These are phyloP conservation scores for Thalassia testudinum DNA, from an alignment of 116 monocot species.

Conservation along the genomic window DNA sequence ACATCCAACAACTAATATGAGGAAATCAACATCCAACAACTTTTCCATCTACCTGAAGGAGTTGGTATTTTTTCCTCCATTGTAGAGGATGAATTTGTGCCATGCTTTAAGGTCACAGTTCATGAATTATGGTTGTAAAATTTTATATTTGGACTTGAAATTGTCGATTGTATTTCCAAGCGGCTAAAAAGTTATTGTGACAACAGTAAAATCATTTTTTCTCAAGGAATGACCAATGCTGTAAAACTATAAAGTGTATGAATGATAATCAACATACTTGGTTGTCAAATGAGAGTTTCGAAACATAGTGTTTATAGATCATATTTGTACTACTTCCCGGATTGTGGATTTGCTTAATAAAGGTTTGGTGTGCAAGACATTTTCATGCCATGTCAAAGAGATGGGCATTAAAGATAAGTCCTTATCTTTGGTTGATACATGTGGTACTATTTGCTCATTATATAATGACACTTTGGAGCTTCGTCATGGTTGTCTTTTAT, in stretches of 20 bases:
- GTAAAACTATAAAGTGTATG: background rate
- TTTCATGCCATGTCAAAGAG: background rate
- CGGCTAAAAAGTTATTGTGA: background rate
- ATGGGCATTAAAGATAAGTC: background rate
- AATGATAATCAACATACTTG: background rate
- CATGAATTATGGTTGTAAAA: background rate
- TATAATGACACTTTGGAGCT: background rate
- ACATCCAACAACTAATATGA: no score
- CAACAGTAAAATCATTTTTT: background rate
- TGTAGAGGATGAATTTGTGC: background rate
- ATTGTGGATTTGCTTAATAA: background rate
- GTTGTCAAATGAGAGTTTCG: background rate
- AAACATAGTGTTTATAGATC: background rate
- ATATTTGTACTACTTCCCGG: background rate
- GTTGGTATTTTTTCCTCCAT: background rate
- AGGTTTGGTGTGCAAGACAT: background rate
- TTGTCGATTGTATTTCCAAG: background rate
- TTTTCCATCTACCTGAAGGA: background rate
- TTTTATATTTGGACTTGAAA: background rate
- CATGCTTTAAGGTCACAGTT: background rate
- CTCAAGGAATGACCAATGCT: background rate
- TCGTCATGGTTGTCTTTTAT: background rate
- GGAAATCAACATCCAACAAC: no score
- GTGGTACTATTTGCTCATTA: background rate
- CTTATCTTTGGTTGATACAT: background rate